Conservation (phyloP, 306 rosid species). For the Spatholobus suberectus region DNA sequence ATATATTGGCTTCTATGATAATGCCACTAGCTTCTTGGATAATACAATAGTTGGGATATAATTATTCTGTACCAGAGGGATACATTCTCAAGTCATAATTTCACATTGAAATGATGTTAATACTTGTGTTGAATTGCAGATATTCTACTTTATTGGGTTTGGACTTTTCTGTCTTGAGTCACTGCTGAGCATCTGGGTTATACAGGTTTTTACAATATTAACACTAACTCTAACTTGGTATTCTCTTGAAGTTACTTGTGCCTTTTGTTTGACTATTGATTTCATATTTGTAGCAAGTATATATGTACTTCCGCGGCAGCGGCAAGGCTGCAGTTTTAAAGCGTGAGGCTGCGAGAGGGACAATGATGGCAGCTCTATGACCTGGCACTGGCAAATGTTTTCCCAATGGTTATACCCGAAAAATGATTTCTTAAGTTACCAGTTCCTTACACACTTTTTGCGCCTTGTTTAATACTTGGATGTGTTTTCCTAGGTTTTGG, state of each 20-base stretch:
- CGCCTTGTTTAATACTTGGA: constrained; percentile 37
- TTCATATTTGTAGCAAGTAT: constrained; percentile 81
- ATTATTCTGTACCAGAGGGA: background rate
- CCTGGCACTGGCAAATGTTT: constrained; percentile 10
- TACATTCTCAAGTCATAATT: constrained; percentile 25
- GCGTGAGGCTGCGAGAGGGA: constrained; percentile 80
- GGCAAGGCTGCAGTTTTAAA: constrained; percentile 79
- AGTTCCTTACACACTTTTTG: constrained; percentile 28
- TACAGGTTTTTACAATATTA: constrained; percentile 69
- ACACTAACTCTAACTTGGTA: constrained; percentile 2
- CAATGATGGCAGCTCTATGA: constrained; percentile 90
- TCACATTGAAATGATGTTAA: constrained; percentile 28
- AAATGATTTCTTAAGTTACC: constrained; percentile 28
- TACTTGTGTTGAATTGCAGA: constrained; percentile 59
- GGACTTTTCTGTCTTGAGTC: constrained; percentile 74
- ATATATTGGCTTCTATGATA: constrained; percentile 31
- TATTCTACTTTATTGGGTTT: constrained; percentile 86
- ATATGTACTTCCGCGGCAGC: constrained; percentile 92
- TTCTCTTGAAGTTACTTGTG: constrained; percentile 2
- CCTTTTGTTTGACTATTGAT: constrained; percentile 31
- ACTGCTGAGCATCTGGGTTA: constrained; percentile 89
- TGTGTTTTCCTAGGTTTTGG: constrained; percentile 32
- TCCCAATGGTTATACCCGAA: constrained; percentile 23
- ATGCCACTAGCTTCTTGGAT: constrained; percentile 20
- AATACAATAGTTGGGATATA: constrained; percentile 18